Base-by-base conservation (phyloP, 306 rosid species). In the Vigna unguiculata region DNA sequence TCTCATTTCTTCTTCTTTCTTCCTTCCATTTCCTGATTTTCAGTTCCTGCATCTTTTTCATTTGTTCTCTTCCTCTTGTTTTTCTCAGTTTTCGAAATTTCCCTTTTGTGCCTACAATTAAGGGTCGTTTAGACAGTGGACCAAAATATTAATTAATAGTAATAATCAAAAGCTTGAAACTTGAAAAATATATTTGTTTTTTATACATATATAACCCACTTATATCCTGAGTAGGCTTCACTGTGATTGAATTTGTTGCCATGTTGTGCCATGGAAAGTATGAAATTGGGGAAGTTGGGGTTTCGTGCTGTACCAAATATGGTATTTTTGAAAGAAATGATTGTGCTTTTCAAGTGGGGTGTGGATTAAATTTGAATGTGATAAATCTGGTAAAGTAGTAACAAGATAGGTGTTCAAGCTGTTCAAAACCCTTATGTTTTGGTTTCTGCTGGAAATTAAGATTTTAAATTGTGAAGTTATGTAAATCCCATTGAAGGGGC, bases 301-400 rank as follows among this genome's bases (percentile, higher is more conserved):
- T 65, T 67, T 40, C 54, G 7, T 30, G 21, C 4, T 34, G 59
- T 22, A 17, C 34, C 17, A 14, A 17, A 43, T 52, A 30, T 64
- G 75, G 55, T 51, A 59, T 15, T 41, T 64, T 43, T 9, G 25
- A 20, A 20, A 40, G n/a, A 40, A 59, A 25, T 30, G 4, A 4
- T 47, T 69, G 12, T 24, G 76, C 19, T 40, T 59, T 16, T 43
- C 24, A 49, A 21, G 17, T 75, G 60, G 28, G 54, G 60, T 51
- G 6, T 61, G 70, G 57, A 63, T 62, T 76, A 22, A 24, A 48
- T 32, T 32, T 76, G 64, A 46, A 63, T 30, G 38, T 40, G 73
- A 51, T 70, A 4, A 6, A 20, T 34, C 30, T 52, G 55, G 66
- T 22, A 64, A 58, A 78, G 52, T 47, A 45, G 53, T 55, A 45